These are phyloP conservation scores for Phytophthora pinifolia DNA, from an alignment of 352 stramenopile genomes.

Conservation along the genomic window DNA sequence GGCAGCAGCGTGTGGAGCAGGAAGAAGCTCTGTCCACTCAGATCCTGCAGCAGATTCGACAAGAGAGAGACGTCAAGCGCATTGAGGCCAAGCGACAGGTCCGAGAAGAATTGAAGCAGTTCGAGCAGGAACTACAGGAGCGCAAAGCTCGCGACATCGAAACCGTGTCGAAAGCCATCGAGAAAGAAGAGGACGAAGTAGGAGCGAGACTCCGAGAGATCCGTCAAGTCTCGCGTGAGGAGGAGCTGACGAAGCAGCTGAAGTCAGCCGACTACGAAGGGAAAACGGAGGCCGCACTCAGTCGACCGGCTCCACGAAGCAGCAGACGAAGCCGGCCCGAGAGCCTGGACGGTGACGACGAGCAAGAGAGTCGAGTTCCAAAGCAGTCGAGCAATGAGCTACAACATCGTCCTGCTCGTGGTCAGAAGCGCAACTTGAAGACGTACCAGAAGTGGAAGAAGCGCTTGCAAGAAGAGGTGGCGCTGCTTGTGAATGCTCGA, in stretches of 20 bases:
- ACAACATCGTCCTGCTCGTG: constrained; percentile 6
- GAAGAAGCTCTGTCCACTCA: constrained; percentile 57
- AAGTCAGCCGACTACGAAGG: not conserved
- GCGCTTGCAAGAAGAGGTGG: constrained; percentile 46
- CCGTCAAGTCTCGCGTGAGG: constrained; percentile 37
- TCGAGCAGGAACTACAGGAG: constrained; percentile 48
- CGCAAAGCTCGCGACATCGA: constrained; percentile 50
- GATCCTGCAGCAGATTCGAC: constrained; percentile 49
- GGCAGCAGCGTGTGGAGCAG: constrained; percentile 54
- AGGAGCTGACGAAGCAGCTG: constrained; percentile 31
- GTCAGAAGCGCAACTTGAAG: constrained; percentile 12
- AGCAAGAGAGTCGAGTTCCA: not conserved
- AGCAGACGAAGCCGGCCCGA: constrained; percentile 5
- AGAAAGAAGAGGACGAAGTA: constrained; percentile 49
- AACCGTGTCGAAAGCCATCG: constrained; percentile 37
- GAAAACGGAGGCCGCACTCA: not conserved
- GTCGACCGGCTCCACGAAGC: constrained; percentile 1
- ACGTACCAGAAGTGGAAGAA: constrained; percentile 45
- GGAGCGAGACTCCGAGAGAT: constrained; percentile 32
- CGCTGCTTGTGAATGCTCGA: constrained; percentile 48
- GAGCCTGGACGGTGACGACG: constrained; percentile 1
- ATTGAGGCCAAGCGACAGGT: constrained; percentile 47
- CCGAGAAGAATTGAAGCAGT: constrained; percentile 48
- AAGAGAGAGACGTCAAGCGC: constrained; percentile 50
- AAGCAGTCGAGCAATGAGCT: constrained; percentile 11